Evolutionary conservation across 306 rosid species (phyloP), one percentile per base, ranked within the genome.

Genomic region (Ziziphus jujuba): DNA sequence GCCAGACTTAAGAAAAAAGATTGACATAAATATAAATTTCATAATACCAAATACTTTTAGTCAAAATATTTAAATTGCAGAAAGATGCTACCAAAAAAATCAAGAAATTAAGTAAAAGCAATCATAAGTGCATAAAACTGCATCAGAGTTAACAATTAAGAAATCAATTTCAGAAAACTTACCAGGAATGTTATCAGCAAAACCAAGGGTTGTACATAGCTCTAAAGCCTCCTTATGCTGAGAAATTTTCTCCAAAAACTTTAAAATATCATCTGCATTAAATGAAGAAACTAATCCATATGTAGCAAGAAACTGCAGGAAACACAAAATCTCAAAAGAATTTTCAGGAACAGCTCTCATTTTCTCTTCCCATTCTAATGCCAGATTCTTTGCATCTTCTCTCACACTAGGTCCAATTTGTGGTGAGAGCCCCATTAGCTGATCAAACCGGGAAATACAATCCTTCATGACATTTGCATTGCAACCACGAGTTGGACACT

Each of bases 301-400:
- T 21, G 76, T 34, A 23, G 63, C 70, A 44, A 85, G 16, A 50
- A 90, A 72, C 55, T 66, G 83, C 59, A 90, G 72, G 75, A 85
- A 84, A 53, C 71, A 80, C 70, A 90, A 66, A 75, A 66, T 66
- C 71, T 67, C 85, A 70, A 66, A 53, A 31, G 79, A 77, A 61
- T 77, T 57, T 63, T 70, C 83, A n/a, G 48, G 16, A 44, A 62
- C 36, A 59, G 49, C 63, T 56, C 49, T 28, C 43, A 82, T 70
- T 66, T 64, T 72, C 0, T 50, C 67, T 79, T 77, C 79, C 89
- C 89, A 76, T 20, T 65, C 69, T 61, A 62, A 5, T 48, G 87
- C 90, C 17, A 90, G 60, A 57, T 82, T 80, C 76, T 51, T 31
- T 19, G 95, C 92, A 72, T 72, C 79, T 16, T 76, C 73, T 54